Conservation (phyloP, 1,139 yeast genomes). For the Candida dubliniensis region DNA sequence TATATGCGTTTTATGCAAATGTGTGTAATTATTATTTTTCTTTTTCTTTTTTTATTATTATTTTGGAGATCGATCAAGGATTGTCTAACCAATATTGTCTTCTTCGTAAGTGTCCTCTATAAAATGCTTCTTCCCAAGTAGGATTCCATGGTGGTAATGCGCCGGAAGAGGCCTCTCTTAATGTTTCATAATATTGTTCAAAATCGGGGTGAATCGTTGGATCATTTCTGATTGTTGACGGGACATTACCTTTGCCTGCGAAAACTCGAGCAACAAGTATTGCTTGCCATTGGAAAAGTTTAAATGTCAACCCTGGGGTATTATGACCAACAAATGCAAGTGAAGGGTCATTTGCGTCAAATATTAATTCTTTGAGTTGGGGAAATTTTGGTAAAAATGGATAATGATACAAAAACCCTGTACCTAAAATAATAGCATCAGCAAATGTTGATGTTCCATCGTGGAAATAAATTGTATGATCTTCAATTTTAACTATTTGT, state of each 20-base stretch:
- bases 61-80: no score
- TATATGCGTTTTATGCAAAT: not conserved
- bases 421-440: constrained; percentile 43
- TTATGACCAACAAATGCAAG: constrained; percentile 43
- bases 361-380: constrained; percentile 38
- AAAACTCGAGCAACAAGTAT: constrained; percentile 34
- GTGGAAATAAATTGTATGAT: constrained; percentile 25
- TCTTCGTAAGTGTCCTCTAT: constrained; percentile 21
- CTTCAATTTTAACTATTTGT: constrained; percentile 31
- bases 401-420: constrained; percentile 45
- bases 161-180: constrained; percentile 23
- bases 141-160: constrained; percentile 24
- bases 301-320: constrained; percentile 37
- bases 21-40: no score
- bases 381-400: constrained; percentile 38
- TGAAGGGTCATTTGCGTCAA: constrained; percentile 34
- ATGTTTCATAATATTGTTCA: constrained; percentile 23
- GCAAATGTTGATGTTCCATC: constrained; percentile 29
- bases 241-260: constrained; percentile 32
- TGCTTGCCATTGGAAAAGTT: constrained; percentile 47
- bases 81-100: constrained; percentile 9
- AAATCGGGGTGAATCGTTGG: constrained; percentile 22
- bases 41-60: no score
- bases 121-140: constrained; percentile 21
- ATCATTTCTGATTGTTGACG: constrained; percentile 26